Base-by-base conservation (phyloP, 345 rosid species). In the Atalantia buxifolia region DNA sequence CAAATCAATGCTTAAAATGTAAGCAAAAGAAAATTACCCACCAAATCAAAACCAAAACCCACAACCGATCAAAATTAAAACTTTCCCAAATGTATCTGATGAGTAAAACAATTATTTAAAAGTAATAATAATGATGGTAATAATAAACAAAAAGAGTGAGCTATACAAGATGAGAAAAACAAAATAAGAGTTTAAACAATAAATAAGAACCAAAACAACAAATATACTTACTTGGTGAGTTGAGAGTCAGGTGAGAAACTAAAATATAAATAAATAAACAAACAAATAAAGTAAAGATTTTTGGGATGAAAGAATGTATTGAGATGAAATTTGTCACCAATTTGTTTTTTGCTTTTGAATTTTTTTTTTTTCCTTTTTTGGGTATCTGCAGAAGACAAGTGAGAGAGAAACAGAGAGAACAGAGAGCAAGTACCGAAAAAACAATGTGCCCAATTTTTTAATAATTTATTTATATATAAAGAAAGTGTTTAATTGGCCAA, bases 1-100 rank as follows among this genome's bases (percentile, higher is more conserved):
- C 27, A 62, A 74, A 74, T 74, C 77, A 65, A 75, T 50, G 78
- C 78, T 48, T 48, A 50, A 62, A n/a, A 30, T 48, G 38, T 19
- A 65, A 75, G 71, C 71, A 64, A 53, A 75, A 75, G 18, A 48
- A 75, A 42, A 50, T 31, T 33, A 12, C 28, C 50, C 55, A 53
- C 33, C 42, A 30, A 71, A 71, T 2, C 3, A 71, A 71, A 71
- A 30, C 21, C 75, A 53, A 18, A 75, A 75, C 50, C 78, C 60
- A 55, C 12, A 33, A 31, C 71, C 33, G 71, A 75, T 65, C 78
- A 75, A 65, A 75, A 45, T 67, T 30, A 48, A 71, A 53, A 30
- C 21, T 7, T 28, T 27, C 48, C 9, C 62, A 5, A 63, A 62
- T 42, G 59, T 2, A 45, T 42, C 68, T 7, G 48, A 25, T 48